Conservation (phyloP, 805 yeast genomes). For the Candida corydali region DNA sequence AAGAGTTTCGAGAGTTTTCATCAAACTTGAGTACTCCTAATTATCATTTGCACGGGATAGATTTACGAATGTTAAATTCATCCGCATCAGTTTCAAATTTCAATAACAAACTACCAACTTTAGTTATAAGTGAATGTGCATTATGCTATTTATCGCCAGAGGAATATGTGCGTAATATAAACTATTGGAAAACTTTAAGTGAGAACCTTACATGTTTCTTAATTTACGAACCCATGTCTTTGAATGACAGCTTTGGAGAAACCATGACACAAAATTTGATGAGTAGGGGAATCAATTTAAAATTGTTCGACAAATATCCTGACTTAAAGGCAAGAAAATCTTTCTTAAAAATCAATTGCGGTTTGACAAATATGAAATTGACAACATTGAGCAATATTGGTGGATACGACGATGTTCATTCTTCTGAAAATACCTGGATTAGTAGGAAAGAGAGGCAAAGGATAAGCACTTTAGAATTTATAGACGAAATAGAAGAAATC, state of each 20-base stretch:
- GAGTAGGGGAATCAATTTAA: constrained; percentile 58
- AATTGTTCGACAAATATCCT: constrained; percentile 51
- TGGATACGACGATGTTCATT: constrained; percentile 29
- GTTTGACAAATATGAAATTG: constrained; percentile 28
- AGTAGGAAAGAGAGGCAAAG: constrained; percentile 33
- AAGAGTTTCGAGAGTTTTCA: constrained; percentile 19
- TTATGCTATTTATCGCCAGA: constrained; percentile 61
- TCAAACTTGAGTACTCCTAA: constrained; percentile 30
- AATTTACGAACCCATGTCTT: constrained; percentile 70
- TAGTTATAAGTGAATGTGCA: constrained; percentile 71
- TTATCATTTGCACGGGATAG: constrained; percentile 54
- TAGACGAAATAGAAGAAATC: constrained; percentile 76
- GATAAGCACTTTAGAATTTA: constrained; percentile 53
- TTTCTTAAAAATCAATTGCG: constrained; percentile 19
- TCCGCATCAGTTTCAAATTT: constrained; percentile 13
- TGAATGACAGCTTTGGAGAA: constrained; percentile 58
- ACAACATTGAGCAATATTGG: constrained; percentile 46
- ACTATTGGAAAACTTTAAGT: constrained; percentile 33
- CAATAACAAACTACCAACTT: constrained; percentile 45
- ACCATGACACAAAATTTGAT: constrained; percentile 64
- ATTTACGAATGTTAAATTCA: constrained; percentile 39
- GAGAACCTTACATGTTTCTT: constrained; percentile 26
- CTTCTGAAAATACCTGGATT: constrained; percentile 38
- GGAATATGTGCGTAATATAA: constrained; percentile 43
- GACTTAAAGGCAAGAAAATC: constrained; percentile 27